These are phyloP conservation scores for Zalaria obscura DNA, from an alignment of 2,329 filamentous ascomycete species.

Conservation along the genomic window DNA sequence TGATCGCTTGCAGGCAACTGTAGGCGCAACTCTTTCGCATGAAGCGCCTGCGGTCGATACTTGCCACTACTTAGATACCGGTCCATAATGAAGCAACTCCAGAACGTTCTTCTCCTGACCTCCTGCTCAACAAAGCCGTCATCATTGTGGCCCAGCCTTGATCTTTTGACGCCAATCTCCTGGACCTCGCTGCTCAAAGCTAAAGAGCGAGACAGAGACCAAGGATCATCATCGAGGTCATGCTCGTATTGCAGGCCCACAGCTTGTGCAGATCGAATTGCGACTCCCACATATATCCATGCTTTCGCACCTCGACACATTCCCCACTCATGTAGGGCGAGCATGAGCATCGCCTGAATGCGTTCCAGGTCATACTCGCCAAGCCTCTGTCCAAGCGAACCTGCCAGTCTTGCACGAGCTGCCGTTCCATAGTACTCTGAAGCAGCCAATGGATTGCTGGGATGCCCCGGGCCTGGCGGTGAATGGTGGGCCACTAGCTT, in stretches of 20 bases:
- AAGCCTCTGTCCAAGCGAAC: conserved; percentile 32
- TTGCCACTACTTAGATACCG: conserved; percentile 53
- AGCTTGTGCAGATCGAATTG: conserved; percentile 46
- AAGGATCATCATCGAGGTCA: conserved; percentile 20
- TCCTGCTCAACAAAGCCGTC: conserved; percentile 45
- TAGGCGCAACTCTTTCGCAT: conserved; percentile 44
- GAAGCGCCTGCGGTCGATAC: conserved; percentile 45
- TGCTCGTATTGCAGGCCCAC: conserved; percentile 48
- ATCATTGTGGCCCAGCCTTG: conserved; percentile 11
- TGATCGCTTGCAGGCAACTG: conserved; percentile 55
- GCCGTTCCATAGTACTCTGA: conserved; percentile 52
- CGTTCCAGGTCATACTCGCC: conserved; percentile 45
- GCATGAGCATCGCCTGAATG: conserved; percentile 55
- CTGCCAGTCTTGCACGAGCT: conserved; percentile 37
- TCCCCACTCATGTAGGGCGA: conserved; percentile 59
- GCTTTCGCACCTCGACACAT: conserved; percentile 47
- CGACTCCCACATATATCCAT: conserved; percentile 50
- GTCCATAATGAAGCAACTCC: conserved; percentile 61
- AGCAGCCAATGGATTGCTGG: conserved; percentile 40
- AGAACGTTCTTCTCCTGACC: conserved; percentile 54
- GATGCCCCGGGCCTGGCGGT: conserved; percentile 31
- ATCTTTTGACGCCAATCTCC: conserved; percentile 19
- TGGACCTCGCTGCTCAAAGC: conserved; percentile 22
- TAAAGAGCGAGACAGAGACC: conserved; percentile 20
- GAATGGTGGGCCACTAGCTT: conserved; percentile 41